Evolutionary conservation across 371 early-diverging fungal species (phyloP).

Genomic region (Lichtheimia ornata): DNA sequence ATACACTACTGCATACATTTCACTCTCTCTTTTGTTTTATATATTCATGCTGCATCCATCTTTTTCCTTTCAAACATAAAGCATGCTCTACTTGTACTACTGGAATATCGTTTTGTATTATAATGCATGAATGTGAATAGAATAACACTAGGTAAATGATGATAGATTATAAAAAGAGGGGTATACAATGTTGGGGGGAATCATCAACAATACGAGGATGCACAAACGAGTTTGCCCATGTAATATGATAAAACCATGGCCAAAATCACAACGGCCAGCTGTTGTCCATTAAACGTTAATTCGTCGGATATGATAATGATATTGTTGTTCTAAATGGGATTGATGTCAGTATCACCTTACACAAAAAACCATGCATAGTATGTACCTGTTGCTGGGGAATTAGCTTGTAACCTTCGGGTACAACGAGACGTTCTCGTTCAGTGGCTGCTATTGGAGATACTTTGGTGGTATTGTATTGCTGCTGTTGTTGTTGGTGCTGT

Average conservation of each 20-base stretch:
- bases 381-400: constrained; percentile 40
- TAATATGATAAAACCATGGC: constrained; percentile 52
- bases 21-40: neutral
- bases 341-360: neutral
- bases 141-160: no score
- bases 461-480: no score
- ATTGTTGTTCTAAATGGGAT: constrained; percentile 24
- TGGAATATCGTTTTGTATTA: no score
- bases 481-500: no score
- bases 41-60: neutral
- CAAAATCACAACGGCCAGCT: constrained; percentile 41
- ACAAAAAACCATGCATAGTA: neutral
- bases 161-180: no score
- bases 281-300: constrained; percentile 50
- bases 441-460: no score
- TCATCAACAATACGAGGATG: constrained; percentile 6
- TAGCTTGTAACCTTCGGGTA: constrained; percentile 15
- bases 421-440: neutral
- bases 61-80: neutral
- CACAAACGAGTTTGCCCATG: constrained; percentile 46
- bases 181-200: no score
- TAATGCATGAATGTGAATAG: no score
- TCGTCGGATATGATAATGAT: constrained; percentile 48
- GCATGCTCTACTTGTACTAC: no score
- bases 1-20: neutral